Evolutionary conservation across 2,329 filamentous ascomycete genomes (phyloP).

Genomic region (Sclerotinia nivalis): DNA sequence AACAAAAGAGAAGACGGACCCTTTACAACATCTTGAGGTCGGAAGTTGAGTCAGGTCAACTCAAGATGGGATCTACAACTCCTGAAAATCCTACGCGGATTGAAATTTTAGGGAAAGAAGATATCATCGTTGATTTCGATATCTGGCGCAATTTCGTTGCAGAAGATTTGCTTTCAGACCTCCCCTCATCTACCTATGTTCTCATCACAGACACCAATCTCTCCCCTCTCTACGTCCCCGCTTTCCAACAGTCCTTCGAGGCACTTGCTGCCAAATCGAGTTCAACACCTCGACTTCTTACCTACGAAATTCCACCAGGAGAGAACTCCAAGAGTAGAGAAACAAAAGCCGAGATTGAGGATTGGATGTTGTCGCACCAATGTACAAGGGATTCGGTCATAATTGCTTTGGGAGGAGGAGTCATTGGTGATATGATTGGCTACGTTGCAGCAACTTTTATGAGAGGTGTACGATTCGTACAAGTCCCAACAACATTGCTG

Average conservation of each 20-base stretch:
- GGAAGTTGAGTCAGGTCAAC: not conserved
- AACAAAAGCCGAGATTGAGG: slow-evolving; percentile 93
- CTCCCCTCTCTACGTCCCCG: slow-evolving; percentile 73
- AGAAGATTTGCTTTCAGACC: slow-evolving; percentile 73
- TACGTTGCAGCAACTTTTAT: slow-evolving; percentile 98
- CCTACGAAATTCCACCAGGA: slow-evolving; percentile 84
- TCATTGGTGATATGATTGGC: slow-evolving; percentile 97
- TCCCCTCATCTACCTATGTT: slow-evolving; percentile 87
- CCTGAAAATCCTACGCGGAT: slow-evolving; percentile 57
- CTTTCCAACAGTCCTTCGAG: slow-evolving; percentile 69
- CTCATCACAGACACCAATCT: slow-evolving; percentile 97
- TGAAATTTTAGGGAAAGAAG: slow-evolving; percentile 82
- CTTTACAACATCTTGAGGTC: not conserved
- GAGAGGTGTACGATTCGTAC: slow-evolving; percentile 93
- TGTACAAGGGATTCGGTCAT: slow-evolving; percentile 95
- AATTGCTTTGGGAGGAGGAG: slow-evolving; percentile 90
- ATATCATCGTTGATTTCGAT: slow-evolving; percentile 88
- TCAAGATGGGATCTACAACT: slow-evolving; percentile 34
- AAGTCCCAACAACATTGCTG: slow-evolving; percentile 91
- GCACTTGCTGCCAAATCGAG: slow-evolving; percentile 43
- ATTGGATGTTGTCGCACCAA: slow-evolving; percentile 91
- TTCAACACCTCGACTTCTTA: slow-evolving; percentile 68
- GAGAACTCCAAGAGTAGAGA: slow-evolving; percentile 91
- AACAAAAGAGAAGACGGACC: not conserved
- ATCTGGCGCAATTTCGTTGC: slow-evolving; percentile 84